Conservation (phyloP, 148 eudicot genomes). For the Chenopodium quinoa region DNA sequence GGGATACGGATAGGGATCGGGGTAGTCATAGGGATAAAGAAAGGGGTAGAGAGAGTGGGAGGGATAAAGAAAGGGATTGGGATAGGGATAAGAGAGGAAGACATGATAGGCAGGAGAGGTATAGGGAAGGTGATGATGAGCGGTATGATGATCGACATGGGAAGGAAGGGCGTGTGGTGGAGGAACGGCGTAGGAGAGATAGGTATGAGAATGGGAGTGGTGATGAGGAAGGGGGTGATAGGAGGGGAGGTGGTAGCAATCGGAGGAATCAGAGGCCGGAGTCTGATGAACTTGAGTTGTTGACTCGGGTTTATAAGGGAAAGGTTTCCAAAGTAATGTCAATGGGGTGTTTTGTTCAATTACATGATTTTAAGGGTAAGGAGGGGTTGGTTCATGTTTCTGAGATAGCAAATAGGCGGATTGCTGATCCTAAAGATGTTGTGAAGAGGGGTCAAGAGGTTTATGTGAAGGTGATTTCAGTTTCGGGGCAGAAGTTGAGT, state of each 20-base stretch:
- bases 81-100: slow-evolving; percentile 12
- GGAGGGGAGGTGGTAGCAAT: slow-evolving; percentile 26
- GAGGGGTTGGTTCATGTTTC: slow-evolving; percentile 92
- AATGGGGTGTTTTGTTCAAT: slow-evolving; percentile 77
- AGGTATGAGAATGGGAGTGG: slow-evolving; percentile 36
- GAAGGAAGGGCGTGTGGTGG: slow-evolving; percentile 26
- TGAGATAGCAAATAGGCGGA: slow-evolving; percentile 73
- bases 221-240: slow-evolving; percentile 26
- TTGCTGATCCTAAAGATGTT: slow-evolving; percentile 66
- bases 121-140: slow-evolving; percentile 6
- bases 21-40: slow-evolving; percentile 22
- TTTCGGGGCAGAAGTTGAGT: slow-evolving; percentile 68
- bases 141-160: slow-evolving; percentile 18
- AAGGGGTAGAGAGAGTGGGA: background rate
- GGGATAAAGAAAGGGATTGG: background rate
- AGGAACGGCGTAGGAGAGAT: slow-evolving; percentile 20
- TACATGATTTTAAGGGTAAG: slow-evolving; percentile 61
- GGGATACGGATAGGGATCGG: slow-evolving; percentile 27
- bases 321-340: slow-evolving; percentile 81
- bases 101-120: background rate
- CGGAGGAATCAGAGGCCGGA: slow-evolving; percentile 20
- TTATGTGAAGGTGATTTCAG: slow-evolving; percentile 73
- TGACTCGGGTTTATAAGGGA: slow-evolving; percentile 64
- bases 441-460: slow-evolving; percentile 90
- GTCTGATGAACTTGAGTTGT: slow-evolving; percentile 57